phyloP scores from a whole-genome alignment of 2,329 filamentous ascomycete species.

The Trematosphaeria pertusa region DNA sequence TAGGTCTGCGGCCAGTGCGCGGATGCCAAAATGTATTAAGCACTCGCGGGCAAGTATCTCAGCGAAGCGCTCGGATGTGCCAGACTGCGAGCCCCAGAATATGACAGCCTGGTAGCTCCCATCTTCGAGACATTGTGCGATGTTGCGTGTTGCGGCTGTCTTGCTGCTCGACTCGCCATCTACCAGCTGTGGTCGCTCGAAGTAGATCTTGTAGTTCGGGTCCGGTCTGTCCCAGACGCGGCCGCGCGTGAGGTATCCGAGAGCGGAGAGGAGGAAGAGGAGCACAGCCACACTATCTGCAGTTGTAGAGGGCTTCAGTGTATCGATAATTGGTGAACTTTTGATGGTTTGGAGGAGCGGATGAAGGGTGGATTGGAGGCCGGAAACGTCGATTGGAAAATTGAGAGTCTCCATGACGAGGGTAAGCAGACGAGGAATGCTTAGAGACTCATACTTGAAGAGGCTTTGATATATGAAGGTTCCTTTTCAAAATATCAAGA shows the following conservation, averaged over 20 bases:
- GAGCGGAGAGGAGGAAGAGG: conserved; percentile 44
- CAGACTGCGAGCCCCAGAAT: conserved; percentile 60
- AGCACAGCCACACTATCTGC: conserved; percentile 48
- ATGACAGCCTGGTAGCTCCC: conserved; percentile 46
- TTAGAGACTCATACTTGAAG: no score
- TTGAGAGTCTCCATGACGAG: conserved; percentile 21
- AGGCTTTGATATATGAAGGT: no score
- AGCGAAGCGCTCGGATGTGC: conserved; percentile 55
- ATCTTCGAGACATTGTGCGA: conserved; percentile 54
- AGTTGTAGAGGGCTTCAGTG: conserved; percentile 41
- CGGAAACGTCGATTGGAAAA: conserved; percentile 19
- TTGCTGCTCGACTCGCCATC: conserved; percentile 31
- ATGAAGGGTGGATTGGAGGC: conserved; percentile 21
- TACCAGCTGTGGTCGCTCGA: conserved; percentile 56
- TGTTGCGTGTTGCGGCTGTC: conserved; percentile 50
- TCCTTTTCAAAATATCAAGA: no score
- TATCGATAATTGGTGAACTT: conserved; percentile 17
- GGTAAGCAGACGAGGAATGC: background rate
- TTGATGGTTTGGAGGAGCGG: conserved; percentile 18
- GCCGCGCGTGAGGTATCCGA: conserved; percentile 53
- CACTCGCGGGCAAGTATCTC: conserved; percentile 51
- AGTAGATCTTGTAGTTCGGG: conserved; percentile 57
- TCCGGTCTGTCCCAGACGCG: conserved; percentile 57
- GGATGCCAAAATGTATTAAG: conserved; percentile 49
- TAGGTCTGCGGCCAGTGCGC: conserved; percentile 53